Conservation (phyloP, 495 filamentous ascomycete species). For the Neurospora hispaniola region DNA sequence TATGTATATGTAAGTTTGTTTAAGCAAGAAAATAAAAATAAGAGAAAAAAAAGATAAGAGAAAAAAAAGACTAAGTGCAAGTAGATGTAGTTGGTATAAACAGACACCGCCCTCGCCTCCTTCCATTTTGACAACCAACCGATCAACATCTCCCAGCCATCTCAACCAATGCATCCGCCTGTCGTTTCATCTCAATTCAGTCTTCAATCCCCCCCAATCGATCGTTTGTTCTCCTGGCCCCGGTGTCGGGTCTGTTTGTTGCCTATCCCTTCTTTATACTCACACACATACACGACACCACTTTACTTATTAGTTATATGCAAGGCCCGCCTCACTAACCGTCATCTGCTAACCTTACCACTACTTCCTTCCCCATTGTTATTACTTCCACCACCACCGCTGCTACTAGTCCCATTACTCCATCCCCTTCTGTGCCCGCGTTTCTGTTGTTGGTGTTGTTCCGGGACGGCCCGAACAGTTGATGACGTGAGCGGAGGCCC, state of each 20-base stretch:
- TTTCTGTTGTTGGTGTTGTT: background rate
- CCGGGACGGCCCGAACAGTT: background rate
- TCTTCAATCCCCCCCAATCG: background rate
- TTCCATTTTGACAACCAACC: background rate
- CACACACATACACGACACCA: background rate
- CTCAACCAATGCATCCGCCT: background rate
- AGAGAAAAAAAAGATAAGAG: background rate
- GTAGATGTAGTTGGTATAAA: background rate
- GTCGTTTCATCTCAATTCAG: background rate
- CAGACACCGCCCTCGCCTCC: background rate
- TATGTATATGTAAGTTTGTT: background rate
- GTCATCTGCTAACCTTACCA: background rate
- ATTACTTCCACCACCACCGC: background rate
- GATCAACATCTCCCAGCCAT: background rate
- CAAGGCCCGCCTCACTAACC: background rate
- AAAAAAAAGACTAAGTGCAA: background rate
- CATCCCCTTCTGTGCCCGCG: background rate
- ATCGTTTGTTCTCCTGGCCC: background rate
- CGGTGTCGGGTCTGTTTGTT: background rate
- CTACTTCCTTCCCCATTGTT: background rate
- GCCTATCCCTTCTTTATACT: background rate
- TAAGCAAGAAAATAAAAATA: background rate
- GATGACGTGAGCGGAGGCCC: background rate
- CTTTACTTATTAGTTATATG: background rate
- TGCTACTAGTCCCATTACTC: background rate